phyloP scores from a whole-genome alignment of 352 stramenopile species.

The Pythium sukuiense region DNA sequence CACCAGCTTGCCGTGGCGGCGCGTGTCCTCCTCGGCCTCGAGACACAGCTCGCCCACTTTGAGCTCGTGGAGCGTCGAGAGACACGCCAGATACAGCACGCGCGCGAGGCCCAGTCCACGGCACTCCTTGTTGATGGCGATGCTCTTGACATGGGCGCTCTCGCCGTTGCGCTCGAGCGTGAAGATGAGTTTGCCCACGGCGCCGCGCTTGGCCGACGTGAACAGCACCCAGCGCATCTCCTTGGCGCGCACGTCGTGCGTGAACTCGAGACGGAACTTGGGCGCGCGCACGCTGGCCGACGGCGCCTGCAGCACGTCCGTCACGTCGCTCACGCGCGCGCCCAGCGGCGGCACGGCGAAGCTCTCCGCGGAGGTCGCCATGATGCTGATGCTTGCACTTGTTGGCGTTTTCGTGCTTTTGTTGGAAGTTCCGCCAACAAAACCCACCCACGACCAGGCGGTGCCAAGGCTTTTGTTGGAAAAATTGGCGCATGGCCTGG shows the following conservation, averaged over 20 bases:
- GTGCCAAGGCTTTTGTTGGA: background rate
- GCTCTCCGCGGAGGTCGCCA: background rate
- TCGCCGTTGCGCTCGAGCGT: slow-evolving; percentile 59
- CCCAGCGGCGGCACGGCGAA: slow-evolving; percentile 26
- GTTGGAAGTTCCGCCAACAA: slow-evolving; percentile 6
- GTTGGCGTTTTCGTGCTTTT: background rate
- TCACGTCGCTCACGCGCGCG: slow-evolving; percentile 34
- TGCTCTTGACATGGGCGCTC: slow-evolving; percentile 74
- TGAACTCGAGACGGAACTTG: slow-evolving; percentile 74
- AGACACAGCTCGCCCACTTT: slow-evolving; percentile 36
- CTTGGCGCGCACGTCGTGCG: slow-evolving; percentile 58
- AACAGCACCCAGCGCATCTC: slow-evolving; percentile 87
- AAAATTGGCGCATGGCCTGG: background rate
- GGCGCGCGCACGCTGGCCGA: slow-evolving; percentile 13
- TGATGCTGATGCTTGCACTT: background rate
- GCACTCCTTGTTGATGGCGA: slow-evolving; percentile 68
- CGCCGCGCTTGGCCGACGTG: slow-evolving; percentile 55
- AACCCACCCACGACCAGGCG: background rate
- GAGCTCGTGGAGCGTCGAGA: slow-evolving; percentile 63
- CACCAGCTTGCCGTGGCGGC: slow-evolving; percentile 52
- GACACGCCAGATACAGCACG: slow-evolving; percentile 75
- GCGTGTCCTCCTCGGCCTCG: slow-evolving; percentile 38
- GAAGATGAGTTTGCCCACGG: slow-evolving; percentile 81
- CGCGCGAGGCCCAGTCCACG: slow-evolving; percentile 68
- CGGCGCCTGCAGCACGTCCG: slow-evolving; percentile 45